Evolutionary conservation across 75 land plant species (phyloP), one percentile per base, ranked within the genome.

Genomic region (Gnetum montanum): DNA sequence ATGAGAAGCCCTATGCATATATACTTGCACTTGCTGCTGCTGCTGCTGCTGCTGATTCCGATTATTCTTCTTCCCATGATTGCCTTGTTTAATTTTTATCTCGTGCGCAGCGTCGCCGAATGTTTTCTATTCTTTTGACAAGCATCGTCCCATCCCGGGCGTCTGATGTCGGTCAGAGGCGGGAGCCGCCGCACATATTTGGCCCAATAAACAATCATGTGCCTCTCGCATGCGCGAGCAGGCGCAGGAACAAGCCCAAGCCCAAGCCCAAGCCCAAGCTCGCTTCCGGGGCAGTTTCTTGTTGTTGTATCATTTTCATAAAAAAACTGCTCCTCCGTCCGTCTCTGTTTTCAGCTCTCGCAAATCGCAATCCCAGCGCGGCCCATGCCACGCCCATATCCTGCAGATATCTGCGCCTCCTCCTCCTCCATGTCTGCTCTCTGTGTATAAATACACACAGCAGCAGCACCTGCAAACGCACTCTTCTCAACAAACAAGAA

Each of bases 31-130:
- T 26, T 47, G 26, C 49, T 47, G 4, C 16, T 0, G 1, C 16
- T n/a, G 20, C n/a, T n/a, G n/a, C n/a, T n/a, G 22, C 22, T 46
- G 48, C 48, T 46, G 18, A 27, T 48, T 48, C 50, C 50, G 50
- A 48, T 48, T 48, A 48, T 48, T 48, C 50, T 47, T 47, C 49
- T 47, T 47, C 18, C 26, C 10, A 8, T 48, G 16, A 13, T 22
- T 23, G 25, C 27, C n/a, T 48, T 22, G 13, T 26, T 26, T 1
- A n/a, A 48, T 48, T 48, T 48, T 25, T 4, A 22, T 48, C 15
- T 48, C 26, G 29, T 26, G 19, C 29, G 50, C 27, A 1, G 50
- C 16, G 29, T n/a, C 46, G 28, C 11, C 7, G 49, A n/a, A 13
- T 26, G 13, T 48, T 8, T 26, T 48, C 27, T 16, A 12, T 48